Evolutionary conservation across 495 filamentous ascomycete species (phyloP).

Genomic region (Penicillium subrubescens): DNA sequence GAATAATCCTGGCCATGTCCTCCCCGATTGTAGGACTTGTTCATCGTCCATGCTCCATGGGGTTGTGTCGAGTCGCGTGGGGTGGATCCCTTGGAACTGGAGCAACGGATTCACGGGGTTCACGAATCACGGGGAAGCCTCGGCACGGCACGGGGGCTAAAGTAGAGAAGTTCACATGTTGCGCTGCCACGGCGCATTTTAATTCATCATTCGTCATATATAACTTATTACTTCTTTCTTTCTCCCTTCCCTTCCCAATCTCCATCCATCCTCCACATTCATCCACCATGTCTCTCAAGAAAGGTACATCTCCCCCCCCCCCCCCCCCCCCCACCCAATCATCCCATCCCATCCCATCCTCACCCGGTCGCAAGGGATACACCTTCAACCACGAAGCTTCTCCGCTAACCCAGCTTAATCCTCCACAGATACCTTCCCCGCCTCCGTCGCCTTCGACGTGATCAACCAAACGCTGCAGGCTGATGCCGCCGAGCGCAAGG

Average conservation of each 20-base stretch:
- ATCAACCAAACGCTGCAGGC: constrained; percentile 75
- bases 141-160: constrained; percentile 12
- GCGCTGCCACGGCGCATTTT: not conserved
- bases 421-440: constrained; percentile 76
- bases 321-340: too few relatives aligned
- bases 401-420: constrained; percentile 15
- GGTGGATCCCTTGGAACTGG: not conserved
- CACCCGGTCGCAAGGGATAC: not conserved
- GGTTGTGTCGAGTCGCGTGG: not conserved
- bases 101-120: constrained; percentile 4
- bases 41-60: not conserved
- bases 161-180: constrained; percentile 23
- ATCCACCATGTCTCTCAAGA: constrained; percentile 77
- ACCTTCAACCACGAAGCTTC: not conserved
- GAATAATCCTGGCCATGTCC: not conserved
- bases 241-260: not conserved
- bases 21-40: not conserved
- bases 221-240: not conserved
- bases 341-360: not conserved
- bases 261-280: constrained; percentile 2
- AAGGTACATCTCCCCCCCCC: constrained; percentile 53
- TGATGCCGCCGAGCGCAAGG: constrained; percentile 74
- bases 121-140: constrained; percentile 16
- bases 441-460: constrained; percentile 86
- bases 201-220: constrained; percentile 14